Base-by-base conservation (phyloP, 257 asterid genomes). In the Orobanche coerulescens region DNA sequence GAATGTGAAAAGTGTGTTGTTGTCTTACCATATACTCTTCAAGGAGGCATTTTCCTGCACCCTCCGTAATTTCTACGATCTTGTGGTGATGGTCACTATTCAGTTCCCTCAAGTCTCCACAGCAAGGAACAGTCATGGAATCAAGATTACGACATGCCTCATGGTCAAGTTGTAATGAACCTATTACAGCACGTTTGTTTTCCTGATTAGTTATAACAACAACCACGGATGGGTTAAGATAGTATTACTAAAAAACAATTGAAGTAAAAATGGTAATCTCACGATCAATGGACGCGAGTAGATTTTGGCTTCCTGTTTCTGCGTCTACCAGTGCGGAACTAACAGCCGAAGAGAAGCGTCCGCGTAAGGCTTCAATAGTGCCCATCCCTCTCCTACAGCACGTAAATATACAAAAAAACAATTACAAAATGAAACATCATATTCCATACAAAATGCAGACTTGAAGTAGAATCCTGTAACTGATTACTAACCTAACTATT, bases 91-190 rank as follows among this genome's bases (percentile, higher is more conserved):
- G 95, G 22, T 84, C 94, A 14, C 82, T 67, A 58, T 89, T 93
- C 79, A 93, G 59, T 70, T 86, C 95, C 73, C 87, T 77, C 75
- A 93, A 75, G 42, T 88, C 95, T 43, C 84, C 97, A 46, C 91
- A 79, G 40, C 94, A 89, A 67, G 98, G 97, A 63, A 79, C 76
- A 39, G 86, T 77, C 84, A 84, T 71, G 58, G 95, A 84, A 74
- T 86, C 94, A 15, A 93, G 83, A 71, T 93, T 86, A 25, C 67
- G 66, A 34, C 90, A 81, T 28, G 99, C 99, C 67, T 84, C 96
- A 8, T 70, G 87, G 69, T 93, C 99, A 70, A 93, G 97, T 86
- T 84, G 95, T 61, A 93, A 74, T 25, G 99, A 82, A 75, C 84
- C 97, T 93, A 78, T n/a, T 68, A 80, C 6, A 5, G 6, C 34